Percentiles rank a stretch among this genome's conserved stretches.
phyloP scores from a whole-genome alignment of 2,329 filamentous ascomycete genomes.

The Cladorrhinum sp. region DNA sequence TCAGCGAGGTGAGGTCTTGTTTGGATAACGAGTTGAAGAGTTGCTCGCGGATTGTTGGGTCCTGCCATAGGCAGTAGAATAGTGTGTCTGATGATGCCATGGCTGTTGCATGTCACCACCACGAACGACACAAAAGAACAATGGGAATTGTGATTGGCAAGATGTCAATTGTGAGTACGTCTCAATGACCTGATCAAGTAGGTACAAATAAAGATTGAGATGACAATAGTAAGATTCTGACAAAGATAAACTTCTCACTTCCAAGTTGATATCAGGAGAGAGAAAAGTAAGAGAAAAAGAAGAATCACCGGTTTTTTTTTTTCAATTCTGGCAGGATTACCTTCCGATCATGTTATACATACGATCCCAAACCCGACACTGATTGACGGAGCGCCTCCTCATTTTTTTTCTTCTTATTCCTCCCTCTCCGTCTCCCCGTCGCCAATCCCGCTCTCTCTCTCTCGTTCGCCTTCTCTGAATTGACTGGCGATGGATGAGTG shows the following conservation, averaged over 20 bases:
- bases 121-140: not conserved
- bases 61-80: conserved; percentile 57
- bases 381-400: conserved; percentile 13
- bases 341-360: conserved; percentile 17
- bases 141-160: not conserved
- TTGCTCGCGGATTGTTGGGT: conserved; percentile 46
- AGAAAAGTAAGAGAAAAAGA: not conserved
- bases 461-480: conserved; percentile 24
- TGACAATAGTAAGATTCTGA: not conserved
- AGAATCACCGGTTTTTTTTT: conserved; percentile 6
- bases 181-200: not conserved
- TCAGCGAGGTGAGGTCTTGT: conserved; percentile 55
- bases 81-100: conserved; percentile 47
- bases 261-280: conserved; percentile 13
- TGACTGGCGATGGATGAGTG: conserved; percentile 35
- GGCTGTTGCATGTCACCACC: conserved; percentile 42
- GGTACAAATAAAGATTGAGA: not conserved
- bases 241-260: not conserved
- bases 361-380: no score
- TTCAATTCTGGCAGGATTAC: no score
- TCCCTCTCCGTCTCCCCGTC: conserved; percentile 12
- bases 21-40: conserved; percentile 50
- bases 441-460: no score
- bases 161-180: not conserved
- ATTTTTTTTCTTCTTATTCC: conserved; percentile 12